phyloP scores from a whole-genome alignment of 345 rosid genomes.

The Psidium friedrichsthalianum region DNA sequence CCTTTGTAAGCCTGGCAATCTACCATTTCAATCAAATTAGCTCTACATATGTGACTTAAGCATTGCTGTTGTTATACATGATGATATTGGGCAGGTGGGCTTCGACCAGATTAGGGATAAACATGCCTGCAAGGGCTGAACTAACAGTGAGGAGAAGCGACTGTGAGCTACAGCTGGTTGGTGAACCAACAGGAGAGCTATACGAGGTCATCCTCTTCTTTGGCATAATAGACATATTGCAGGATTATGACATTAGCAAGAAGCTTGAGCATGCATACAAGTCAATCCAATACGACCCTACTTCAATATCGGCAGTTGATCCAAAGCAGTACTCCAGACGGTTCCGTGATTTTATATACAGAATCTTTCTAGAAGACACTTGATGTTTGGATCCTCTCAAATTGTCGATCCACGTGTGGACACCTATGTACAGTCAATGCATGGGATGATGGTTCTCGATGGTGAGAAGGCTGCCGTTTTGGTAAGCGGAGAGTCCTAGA shows the following conservation, averaged over 20 bases:
- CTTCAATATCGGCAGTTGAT: slow-evolving; percentile 97
- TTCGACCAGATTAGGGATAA: slow-evolving; percentile 46
- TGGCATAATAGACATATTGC: slow-evolving; percentile 91
- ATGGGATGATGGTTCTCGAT: slow-evolving; percentile 3
- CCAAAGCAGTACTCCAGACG: slow-evolving; percentile 91
- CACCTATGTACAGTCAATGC: slow-evolving; percentile 8
- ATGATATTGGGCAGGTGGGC: slow-evolving; percentile 27
- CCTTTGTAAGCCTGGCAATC: background rate
- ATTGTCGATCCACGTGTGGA: slow-evolving; percentile 6
- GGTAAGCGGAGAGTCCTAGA: background rate
- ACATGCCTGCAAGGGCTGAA: slow-evolving; percentile 74
- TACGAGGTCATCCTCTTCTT: slow-evolving; percentile 69
- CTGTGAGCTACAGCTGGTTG: slow-evolving; percentile 60
- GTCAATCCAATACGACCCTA: slow-evolving; percentile 90
- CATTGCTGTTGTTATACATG: slow-evolving; percentile 14
- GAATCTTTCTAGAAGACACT: slow-evolving; percentile 70
- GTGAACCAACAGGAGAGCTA: slow-evolving; percentile 78
- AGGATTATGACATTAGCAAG: slow-evolving; percentile 97
- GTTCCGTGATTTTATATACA: slow-evolving; percentile 78
- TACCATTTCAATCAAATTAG: background rate
- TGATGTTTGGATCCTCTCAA: background rate
- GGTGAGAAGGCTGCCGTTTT: background rate
- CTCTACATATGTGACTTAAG: background rate
- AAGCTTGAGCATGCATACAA: slow-evolving; percentile 98
- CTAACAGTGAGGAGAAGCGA: slow-evolving; percentile 60